Conservation (phyloP, 2,329 filamentous ascomycete genomes). For the Fusarium temperatum region DNA sequence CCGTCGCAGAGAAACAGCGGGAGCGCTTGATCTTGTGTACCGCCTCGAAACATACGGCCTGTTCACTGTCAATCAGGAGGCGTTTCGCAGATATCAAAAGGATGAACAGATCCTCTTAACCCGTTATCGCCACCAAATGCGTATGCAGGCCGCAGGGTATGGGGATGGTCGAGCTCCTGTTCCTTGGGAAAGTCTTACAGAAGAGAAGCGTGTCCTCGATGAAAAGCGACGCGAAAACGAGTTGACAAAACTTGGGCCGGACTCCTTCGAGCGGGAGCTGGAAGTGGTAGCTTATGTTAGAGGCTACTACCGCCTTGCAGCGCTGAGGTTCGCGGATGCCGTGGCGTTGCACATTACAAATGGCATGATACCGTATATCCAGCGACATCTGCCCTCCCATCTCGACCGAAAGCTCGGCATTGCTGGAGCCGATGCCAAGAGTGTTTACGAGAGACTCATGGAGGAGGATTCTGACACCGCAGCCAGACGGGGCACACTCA, state of each 20-base stretch:
- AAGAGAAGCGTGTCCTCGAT: conserved; percentile 58
- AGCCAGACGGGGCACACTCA: conserved; percentile 51
- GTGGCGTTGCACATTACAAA: conserved; percentile 58
- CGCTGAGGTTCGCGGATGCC: conserved; percentile 69
- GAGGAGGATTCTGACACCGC: conserved; percentile 59
- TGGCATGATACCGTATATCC: conserved; percentile 58
- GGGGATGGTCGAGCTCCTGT: conserved; percentile 41
- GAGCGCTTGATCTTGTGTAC: conserved; percentile 56
- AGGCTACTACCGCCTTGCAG: conserved; percentile 75
- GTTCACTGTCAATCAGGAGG: conserved; percentile 65
- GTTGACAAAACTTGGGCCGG: conserved; percentile 59
- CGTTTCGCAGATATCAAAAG: conserved; percentile 56
- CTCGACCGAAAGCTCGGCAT: conserved; percentile 57
- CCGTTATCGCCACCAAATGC: conserved; percentile 59
- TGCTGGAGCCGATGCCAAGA: conserved; percentile 39
- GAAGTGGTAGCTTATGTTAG: conserved; percentile 70
- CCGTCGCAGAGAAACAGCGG: conserved; percentile 48
- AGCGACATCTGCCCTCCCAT: conserved; percentile 51
- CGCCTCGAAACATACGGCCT: conserved; percentile 63
- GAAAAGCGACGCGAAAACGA: conserved; percentile 54
- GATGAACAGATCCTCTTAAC: conserved; percentile 57
- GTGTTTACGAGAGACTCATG: conserved; percentile 56
- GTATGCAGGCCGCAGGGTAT: conserved; percentile 55
- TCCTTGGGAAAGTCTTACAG: conserved; percentile 57
- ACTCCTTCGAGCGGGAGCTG: conserved; percentile 69